phyloP scores from a whole-genome alignment of 2,329 filamentous ascomycete species.

The Elsinoe batatas region DNA sequence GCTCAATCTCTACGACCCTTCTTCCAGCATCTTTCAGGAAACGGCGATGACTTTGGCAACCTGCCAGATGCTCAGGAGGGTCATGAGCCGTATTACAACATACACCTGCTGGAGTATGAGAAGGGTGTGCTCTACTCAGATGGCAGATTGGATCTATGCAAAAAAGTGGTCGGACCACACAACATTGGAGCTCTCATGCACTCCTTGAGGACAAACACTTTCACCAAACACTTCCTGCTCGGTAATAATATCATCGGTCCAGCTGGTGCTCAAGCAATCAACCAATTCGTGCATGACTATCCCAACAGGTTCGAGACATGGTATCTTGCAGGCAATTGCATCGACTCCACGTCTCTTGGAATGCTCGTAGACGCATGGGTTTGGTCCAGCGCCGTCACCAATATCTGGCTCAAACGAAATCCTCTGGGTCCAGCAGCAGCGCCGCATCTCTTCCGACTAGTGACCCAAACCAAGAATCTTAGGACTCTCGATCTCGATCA shows the following conservation, averaged over 20 bases:
- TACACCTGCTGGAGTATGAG: constrained; percentile 29
- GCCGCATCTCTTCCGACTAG: constrained; percentile 35
- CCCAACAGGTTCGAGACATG: constrained; percentile 45
- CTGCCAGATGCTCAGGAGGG: constrained; percentile 20
- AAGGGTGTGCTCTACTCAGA: constrained; percentile 42
- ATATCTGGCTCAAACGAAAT: constrained; percentile 47
- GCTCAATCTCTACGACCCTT: constrained; percentile 27
- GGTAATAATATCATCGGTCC: constrained; percentile 48
- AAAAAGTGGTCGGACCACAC: constrained; percentile 45
- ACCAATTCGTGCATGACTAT: constrained; percentile 36
- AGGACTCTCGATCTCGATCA: constrained; percentile 46
- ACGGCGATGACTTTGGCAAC: constrained; percentile 16
- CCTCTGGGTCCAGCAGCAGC: constrained; percentile 36
- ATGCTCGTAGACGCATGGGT: constrained; percentile 38
- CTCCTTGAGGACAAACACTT: constrained; percentile 38
- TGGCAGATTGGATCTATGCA: constrained; percentile 46
- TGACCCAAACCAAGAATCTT: constrained; percentile 35
- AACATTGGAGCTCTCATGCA: constrained; percentile 44
- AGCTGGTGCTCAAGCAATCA: constrained; percentile 37
- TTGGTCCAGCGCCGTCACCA: constrained; percentile 36
- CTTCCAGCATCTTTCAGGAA: constrained; percentile 27
- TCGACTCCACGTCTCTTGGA: constrained; percentile 35
- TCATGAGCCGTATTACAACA: constrained; percentile 28
- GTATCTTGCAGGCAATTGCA: constrained; percentile 48
- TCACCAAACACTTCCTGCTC: constrained; percentile 43